Base-by-base conservation (phyloP, 805 yeast species). In the Metschnikowia chrysomelidarum region DNA sequence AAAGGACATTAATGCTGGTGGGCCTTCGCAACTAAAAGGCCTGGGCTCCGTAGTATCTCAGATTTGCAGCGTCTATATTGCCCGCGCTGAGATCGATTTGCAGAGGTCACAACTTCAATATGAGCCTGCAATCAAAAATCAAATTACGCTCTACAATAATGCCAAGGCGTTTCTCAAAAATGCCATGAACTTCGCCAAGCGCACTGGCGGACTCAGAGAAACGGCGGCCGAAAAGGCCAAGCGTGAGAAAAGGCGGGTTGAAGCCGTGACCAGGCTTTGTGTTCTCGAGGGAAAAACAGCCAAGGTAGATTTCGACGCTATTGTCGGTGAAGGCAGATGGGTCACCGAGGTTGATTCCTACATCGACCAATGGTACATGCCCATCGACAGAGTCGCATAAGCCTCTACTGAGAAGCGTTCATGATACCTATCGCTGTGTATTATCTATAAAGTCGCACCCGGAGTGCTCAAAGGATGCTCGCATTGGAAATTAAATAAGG, bases 161-260 rank as follows among this genome's bases (percentile, higher is more conserved):
- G 53, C 66, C 28, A 64, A 57, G 26, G 67, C 62, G 3, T 57
- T 74, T 22, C 52, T 73, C 23, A 73, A 69, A 38, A 74, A 64
- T 42, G 73, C 76, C 16, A 53, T 71, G 55, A 64, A 60, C 6
- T 46, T 63, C 22, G 64, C 80, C 2, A 67, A 69, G 34, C 52
- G 60, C 14, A 51, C 69, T 3, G 80, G 80, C 2, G 82, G 82
- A 0, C 50, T 76, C 19, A 51, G 78, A 27, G 82, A 76, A 43
- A 59, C 67, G 11, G 57, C 53, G 0, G 53, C 58, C 12, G 80
- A 73, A 22, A 73, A 70, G 43, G 36, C 65, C 9, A 51, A 54
- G 9, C 54, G 80, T 23, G 60, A 62, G 12, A 67, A 67, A 46
- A 50, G 64, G 30, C 62, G 65, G 44, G 55, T 61, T 11, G 78